These are phyloP conservation scores for Heliocybe sulcata DNA, from an alignment of 1,284 basidiomycete genomes.

Conservation along the genomic window DNA sequence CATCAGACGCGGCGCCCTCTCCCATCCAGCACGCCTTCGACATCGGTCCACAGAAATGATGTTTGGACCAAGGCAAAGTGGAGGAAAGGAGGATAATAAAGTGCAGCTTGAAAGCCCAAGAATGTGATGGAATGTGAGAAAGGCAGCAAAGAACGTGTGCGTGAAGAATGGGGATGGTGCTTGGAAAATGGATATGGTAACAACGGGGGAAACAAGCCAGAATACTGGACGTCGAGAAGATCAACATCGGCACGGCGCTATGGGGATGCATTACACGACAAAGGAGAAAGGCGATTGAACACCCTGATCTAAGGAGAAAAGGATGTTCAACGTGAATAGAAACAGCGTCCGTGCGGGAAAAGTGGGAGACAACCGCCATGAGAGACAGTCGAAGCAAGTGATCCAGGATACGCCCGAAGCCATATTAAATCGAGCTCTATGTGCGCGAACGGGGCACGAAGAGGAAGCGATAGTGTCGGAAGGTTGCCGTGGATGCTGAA, in stretches of 20 bases:
- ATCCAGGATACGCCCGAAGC: conserved; percentile 8
- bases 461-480: conserved; percentile 10
- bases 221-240: conserved; percentile 16
- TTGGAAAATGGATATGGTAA: conserved; percentile 11
- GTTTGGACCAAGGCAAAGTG: conserved; percentile 40
- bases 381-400: conserved; percentile 19
- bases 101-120: conserved; percentile 11
- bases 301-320: conserved; percentile 11
- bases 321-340: conserved; percentile 40
- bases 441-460: conserved; percentile 13
- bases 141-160: conserved; percentile 19
- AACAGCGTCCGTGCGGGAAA: conserved; percentile 62
- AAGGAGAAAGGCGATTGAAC: background rate
- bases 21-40: conserved; percentile 53
- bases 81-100: conserved; percentile 60
- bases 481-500: conserved; percentile 14
- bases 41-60: conserved; percentile 17
- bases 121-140: conserved; percentile 14
- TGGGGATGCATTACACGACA: conserved; percentile 5
- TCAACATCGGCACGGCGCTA: conserved; percentile 7
- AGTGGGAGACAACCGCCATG: conserved; percentile 23
- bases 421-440: conserved; percentile 8
- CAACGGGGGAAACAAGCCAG: conserved; percentile 9
- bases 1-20: conserved; percentile 62
- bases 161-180: conserved; percentile 13